Base-by-base conservation (phyloP, 371 early-diverging fungal species). In the Mortierella sp. region DNA sequence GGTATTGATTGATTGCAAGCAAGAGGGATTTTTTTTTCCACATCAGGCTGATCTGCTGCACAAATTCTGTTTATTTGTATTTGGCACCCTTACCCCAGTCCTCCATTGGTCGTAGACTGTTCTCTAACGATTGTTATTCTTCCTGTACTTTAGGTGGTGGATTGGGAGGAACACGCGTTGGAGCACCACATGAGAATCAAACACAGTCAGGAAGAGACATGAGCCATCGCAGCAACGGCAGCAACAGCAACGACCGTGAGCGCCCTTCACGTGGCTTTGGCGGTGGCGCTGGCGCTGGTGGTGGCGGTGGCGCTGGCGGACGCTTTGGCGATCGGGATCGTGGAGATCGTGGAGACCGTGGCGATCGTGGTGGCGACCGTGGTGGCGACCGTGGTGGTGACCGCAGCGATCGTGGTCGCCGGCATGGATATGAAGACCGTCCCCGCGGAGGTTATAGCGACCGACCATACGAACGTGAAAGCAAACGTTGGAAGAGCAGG, bases 131-230 rank as follows among this genome's bases (percentile, higher is more conserved):
- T 19, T n/a, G n/a, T 55, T 62, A 25, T 15, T 28, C n/a, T 30
- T 21, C 15, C 21, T 60, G 44, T 52, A 19, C 43, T 47, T 72
- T 83, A 75, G 95, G 96, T 30, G 98, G 98, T 55, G 98, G 98
- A 25, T 85, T 97, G 30, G 98, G 98, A 18, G 90, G 90, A 21
- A 93, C 95, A 59, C 90, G 94, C 23, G 81, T 85, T 25, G 95
- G 94, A 26, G 86, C 82, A 51, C 86, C 87, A 60, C 74, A 84
- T 48, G 73, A 85, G 61, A 87, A 88, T 66, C 88, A 86, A 26
- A 60, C 84, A 68, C 62, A 69, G 76, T 61, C 84, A 81, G 60
- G 85, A 79, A 57, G 84, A 26, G 80, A 81, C 48, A 62, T 81
- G 57, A 81, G 86, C 53, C 69, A 83, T 25, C 72, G 81, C 19